Percentiles rank a stretch among this genome's conserved stretches.
These are phyloP conservation scores for Capillidium heterosporum DNA, from an alignment of 371 early-diverging fungal genomes.

Conservation along the genomic window DNA sequence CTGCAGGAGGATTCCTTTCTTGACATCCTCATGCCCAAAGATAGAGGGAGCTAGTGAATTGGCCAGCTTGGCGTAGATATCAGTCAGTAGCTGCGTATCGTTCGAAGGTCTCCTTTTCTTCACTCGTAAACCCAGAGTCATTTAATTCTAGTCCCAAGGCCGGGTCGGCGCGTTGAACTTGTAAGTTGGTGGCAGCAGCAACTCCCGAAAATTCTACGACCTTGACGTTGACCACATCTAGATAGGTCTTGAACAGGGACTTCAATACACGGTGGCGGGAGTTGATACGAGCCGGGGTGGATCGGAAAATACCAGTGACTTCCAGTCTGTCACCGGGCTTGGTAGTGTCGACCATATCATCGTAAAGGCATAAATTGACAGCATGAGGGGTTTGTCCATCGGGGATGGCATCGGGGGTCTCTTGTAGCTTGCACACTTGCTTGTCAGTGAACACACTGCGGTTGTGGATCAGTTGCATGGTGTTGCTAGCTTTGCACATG, in stretches of 20 bases:
- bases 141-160: neutral
- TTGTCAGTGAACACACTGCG: slow-evolving; percentile 90
- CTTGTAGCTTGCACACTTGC: slow-evolving; percentile 94
- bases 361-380: slow-evolving; percentile 79
- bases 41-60: slow-evolving; percentile 78
- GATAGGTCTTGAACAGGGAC: slow-evolving; percentile 87
- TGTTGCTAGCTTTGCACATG: slow-evolving; percentile 58
- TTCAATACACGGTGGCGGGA: slow-evolving; percentile 82
- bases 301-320: slow-evolving; percentile 93
- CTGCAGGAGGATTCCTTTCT: slow-evolving; percentile 94
- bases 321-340: slow-evolving; percentile 96
- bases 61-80: neutral
- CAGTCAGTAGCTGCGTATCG: slow-evolving; percentile 4
- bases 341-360: slow-evolving; percentile 87
- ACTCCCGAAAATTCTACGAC: slow-evolving; percentile 17
- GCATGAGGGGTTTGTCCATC: slow-evolving; percentile 99
- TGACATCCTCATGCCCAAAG: slow-evolving; percentile 93
- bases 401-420: slow-evolving; percentile 94
- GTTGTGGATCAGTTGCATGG: slow-evolving; percentile 82
- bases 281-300: slow-evolving; percentile 91
- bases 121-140: neutral
- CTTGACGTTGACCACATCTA: slow-evolving; percentile 90
- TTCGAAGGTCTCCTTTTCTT: slow-evolving; percentile 11
- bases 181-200: neutral
- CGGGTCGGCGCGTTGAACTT: neutral